Conservation (phyloP, 768 basidiomycete genomes). For the Cubamyces lactineus region DNA sequence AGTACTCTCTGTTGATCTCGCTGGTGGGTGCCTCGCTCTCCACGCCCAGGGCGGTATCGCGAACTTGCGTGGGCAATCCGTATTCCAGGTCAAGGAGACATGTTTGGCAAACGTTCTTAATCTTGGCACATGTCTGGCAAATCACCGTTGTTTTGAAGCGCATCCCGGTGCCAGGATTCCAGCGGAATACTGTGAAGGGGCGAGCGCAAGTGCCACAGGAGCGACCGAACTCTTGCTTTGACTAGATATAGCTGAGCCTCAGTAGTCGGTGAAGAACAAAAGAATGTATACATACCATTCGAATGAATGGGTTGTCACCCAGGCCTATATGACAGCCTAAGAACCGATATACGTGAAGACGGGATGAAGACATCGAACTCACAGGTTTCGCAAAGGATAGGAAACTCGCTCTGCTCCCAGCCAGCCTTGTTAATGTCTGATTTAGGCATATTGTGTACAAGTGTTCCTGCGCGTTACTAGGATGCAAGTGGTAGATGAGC, state of each 20-base stretch:
- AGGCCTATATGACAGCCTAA: conserved; percentile 54
- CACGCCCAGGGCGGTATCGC: conserved; percentile 90
- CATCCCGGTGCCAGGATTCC: conserved; percentile 94
- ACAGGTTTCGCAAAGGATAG: conserved; percentile 94
- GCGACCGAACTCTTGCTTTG: conserved; percentile 94
- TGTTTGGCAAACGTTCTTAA: conserved; percentile 96
- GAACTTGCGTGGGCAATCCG: conserved; percentile 93
- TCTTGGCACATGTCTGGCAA: conserved; percentile 96
- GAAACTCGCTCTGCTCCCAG: conserved; percentile 93
- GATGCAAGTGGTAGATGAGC: not conserved
- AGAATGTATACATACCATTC: conserved; percentile 68
- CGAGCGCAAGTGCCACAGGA: conserved; percentile 98
- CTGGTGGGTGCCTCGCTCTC: conserved; percentile 91
- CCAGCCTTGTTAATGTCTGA: conserved; percentile 95
- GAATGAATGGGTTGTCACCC: conserved; percentile 88
- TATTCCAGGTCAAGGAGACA: conserved; percentile 97
- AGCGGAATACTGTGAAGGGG: conserved; percentile 96
- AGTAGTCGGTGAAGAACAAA: not conserved
- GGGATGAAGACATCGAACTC: conserved; percentile 32
- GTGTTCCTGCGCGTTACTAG: too few relatives aligned
- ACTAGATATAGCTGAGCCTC: conserved; percentile 49
- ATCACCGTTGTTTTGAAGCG: conserved; percentile 97
- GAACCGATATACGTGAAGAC: not conserved
- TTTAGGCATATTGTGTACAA: conserved; percentile 60
- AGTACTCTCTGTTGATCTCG: conserved; percentile 96